These are phyloP conservation scores for Ogataea angusta DNA, from an alignment of 805 yeast species.

Conservation along the genomic window DNA sequence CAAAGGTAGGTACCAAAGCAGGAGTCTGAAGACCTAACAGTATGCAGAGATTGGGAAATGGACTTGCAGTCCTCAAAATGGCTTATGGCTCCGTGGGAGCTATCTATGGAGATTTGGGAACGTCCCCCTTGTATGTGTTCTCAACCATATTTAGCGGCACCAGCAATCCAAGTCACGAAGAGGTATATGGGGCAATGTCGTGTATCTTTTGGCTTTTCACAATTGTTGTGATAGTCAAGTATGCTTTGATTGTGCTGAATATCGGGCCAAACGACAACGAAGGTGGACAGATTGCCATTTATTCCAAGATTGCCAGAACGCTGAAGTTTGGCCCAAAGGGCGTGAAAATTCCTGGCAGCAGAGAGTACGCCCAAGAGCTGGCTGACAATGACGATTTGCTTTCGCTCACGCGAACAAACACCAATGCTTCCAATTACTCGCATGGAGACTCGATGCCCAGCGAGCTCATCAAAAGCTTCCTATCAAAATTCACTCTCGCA, in stretches of 20 bases:
- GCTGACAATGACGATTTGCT: slow-evolving; percentile 32
- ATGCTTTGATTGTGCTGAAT: slow-evolving; percentile 44
- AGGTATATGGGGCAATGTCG: slow-evolving; percentile 49
- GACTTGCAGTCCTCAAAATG: slow-evolving; percentile 5
- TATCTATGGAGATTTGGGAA: slow-evolving; percentile 63
- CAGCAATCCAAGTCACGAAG: slow-evolving; percentile 35
- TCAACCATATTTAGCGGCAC: slow-evolving; percentile 34
- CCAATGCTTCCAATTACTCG: slow-evolving; percentile 26
- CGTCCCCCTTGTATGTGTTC: slow-evolving; percentile 55
- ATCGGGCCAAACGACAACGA: slow-evolving; percentile 58
- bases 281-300: slow-evolving; percentile 65
- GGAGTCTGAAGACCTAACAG: neutral
- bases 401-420: slow-evolving; percentile 38
- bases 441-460: neutral
- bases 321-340: slow-evolving; percentile 46
- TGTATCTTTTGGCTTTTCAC: slow-evolving; percentile 55
- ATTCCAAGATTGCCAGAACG: slow-evolving; percentile 51
- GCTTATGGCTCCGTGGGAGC: slow-evolving; percentile 46
- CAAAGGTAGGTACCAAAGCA: neutral
- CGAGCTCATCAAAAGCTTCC: slow-evolving; percentile 25
- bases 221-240: slow-evolving; percentile 50
- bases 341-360: slow-evolving; percentile 39
- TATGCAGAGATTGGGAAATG: slow-evolving; percentile 6
- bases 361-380: neutral
- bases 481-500: slow-evolving; percentile 35